phyloP scores from a whole-genome alignment of 495 filamentous ascomycete species.

The Podospora bellae-mahoneyi region DNA sequence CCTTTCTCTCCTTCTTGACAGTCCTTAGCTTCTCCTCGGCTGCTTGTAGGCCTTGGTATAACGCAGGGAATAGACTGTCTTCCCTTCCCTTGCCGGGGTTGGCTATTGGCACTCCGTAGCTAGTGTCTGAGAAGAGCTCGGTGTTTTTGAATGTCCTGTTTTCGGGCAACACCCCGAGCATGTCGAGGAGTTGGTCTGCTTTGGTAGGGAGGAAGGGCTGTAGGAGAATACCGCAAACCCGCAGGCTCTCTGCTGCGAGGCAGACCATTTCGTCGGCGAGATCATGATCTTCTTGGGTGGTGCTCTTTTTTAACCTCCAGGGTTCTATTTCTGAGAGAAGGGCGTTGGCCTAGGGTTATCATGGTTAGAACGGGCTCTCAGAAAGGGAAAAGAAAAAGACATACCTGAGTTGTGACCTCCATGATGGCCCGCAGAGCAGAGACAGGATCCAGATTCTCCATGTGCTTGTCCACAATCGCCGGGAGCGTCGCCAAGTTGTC shows the following conservation, averaged over 20 bases:
- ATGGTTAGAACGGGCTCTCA: not conserved
- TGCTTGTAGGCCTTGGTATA: conserved; percentile 13
- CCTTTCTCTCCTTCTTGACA: not conserved
- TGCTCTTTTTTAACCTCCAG: conserved; percentile 31
- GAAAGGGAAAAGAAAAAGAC: conserved; percentile 7
- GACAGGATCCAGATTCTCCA: conserved; percentile 63
- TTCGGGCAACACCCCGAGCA: conserved; percentile 64
- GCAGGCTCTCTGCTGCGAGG: conserved; percentile 70
- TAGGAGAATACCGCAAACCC: conserved; percentile 76
- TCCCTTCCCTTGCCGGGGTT: conserved; percentile 37
- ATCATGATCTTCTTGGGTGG: conserved; percentile 6
- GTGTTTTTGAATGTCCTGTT: conserved; percentile 57
- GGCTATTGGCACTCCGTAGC: conserved; percentile 60
- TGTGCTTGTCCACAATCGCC: conserved; percentile 33
- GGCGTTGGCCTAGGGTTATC: conserved; percentile 58
- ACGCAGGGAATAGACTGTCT: conserved; percentile 37
- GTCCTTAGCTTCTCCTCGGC: not conserved
- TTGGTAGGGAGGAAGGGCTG: conserved; percentile 92
- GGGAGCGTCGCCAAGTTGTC: not conserved
- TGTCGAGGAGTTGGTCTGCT: conserved; percentile 67
- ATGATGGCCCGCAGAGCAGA: conserved; percentile 65
- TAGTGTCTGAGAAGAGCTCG: conserved; percentile 55
- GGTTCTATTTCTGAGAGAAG: conserved; percentile 51
- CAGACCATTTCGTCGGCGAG: conserved; percentile 53
- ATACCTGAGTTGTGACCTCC: conserved; percentile 54